A percentile compares a stretch with the other conserved stretches of the same genome.
phyloP scores from a whole-genome alignment of 2,329 filamentous ascomycete genomes.

The Botryotinia convoluta region DNA sequence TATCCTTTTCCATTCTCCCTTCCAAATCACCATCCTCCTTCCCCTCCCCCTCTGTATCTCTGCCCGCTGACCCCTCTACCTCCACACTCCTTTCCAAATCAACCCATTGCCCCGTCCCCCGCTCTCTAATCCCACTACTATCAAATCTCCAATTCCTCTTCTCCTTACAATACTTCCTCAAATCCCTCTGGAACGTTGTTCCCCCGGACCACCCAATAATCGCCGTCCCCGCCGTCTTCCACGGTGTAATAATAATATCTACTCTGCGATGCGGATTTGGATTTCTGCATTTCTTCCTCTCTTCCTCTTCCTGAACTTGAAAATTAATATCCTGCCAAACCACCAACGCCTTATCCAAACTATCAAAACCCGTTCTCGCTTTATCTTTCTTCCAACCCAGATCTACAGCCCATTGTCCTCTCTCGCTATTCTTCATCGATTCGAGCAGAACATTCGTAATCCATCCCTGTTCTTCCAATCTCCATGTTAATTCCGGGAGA shows the following conservation, averaged over 20 bases:
- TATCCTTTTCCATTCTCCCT: neutral
- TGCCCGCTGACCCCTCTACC: constrained; percentile 31
- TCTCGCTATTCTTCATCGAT: constrained; percentile 66
- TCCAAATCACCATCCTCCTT: neutral
- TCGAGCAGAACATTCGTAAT: constrained; percentile 81
- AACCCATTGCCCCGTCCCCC: constrained; percentile 58
- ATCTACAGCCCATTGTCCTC: constrained; percentile 59
- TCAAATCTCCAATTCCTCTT: constrained; percentile 80
- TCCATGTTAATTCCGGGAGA: constrained; percentile 67
- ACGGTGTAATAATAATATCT: constrained; percentile 87
- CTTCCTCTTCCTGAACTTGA: constrained; percentile 1
- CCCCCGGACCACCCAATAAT: constrained; percentile 85
- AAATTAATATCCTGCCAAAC: constrained; percentile 77
- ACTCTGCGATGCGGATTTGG: constrained; percentile 78
- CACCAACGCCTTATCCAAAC: constrained; percentile 85
- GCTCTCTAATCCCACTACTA: constrained; percentile 81
- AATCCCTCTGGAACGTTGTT: constrained; percentile 84
- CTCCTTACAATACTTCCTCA: constrained; percentile 75
- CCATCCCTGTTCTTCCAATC: constrained; percentile 65
- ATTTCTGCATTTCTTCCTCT: constrained; percentile 49
- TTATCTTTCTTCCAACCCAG: neutral
- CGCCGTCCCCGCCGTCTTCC: constrained; percentile 85
- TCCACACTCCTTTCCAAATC: constrained; percentile 58
- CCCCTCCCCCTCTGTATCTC: constrained; percentile 40
- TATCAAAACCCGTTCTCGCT: constrained; percentile 64